Evolutionary conservation across 2,329 filamentous ascomycete species (phyloP).

Genomic region (Neonectria hederae): DNA sequence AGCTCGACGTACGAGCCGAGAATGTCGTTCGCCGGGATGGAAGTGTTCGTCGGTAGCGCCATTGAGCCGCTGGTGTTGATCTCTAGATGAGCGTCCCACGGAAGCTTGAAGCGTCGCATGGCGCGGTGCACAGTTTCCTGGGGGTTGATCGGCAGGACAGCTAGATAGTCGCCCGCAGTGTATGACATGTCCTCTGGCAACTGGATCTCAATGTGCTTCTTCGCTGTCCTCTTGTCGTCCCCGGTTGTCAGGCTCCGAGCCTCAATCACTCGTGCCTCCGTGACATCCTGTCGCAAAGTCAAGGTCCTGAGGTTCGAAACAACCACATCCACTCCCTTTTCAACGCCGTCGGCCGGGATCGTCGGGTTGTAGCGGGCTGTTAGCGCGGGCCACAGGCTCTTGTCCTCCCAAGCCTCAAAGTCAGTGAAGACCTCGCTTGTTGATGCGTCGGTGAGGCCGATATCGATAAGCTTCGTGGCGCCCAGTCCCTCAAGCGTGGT

Average conservation of each 20-base stretch:
- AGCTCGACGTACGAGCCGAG: slow-evolving; percentile 78
- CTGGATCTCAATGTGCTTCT: slow-evolving; percentile 72
- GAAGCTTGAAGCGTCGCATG: slow-evolving; percentile 72
- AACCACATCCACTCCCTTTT: slow-evolving; percentile 9
- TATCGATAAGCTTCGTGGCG: slow-evolving; percentile 46
- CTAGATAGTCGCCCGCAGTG: slow-evolving; percentile 77
- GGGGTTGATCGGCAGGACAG: slow-evolving; percentile 75
- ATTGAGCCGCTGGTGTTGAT: slow-evolving; percentile 61
- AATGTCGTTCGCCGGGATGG: slow-evolving; percentile 69
- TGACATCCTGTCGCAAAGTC: slow-evolving; percentile 22
- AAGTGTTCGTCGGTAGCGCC: slow-evolving; percentile 62
- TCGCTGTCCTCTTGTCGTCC: slow-evolving; percentile 43
- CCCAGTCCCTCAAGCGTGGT: slow-evolving; percentile 53
- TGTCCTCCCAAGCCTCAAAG: slow-evolving; percentile 73
- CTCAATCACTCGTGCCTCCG: slow-evolving; percentile 4
- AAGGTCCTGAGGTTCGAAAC: slow-evolving; percentile 14
- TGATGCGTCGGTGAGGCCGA: slow-evolving; percentile 68
- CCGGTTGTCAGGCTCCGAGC: background rate
- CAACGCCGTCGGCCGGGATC: background rate
- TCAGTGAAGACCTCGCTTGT: slow-evolving; percentile 71
- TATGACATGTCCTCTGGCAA: slow-evolving; percentile 73
- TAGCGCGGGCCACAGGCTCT: slow-evolving; percentile 59
- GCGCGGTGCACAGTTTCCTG: slow-evolving; percentile 67
- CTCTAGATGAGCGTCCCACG: slow-evolving; percentile 73
- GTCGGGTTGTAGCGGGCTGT: slow-evolving; percentile 47